Conservation (phyloP, 1,284 basidiomycete genomes). For the Agroathelia rolfsii region DNA sequence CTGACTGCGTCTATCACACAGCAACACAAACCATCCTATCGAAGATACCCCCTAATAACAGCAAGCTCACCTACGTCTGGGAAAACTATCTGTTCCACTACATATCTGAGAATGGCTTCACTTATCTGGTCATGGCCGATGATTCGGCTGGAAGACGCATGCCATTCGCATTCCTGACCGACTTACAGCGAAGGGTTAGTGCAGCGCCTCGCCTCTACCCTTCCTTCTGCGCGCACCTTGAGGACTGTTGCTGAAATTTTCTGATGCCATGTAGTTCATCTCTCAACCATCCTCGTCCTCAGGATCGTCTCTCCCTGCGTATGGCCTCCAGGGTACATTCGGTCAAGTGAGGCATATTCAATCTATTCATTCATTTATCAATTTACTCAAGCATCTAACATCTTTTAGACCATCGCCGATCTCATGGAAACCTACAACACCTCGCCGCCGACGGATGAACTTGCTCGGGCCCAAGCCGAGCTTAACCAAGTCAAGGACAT, state of each 20-base stretch:
- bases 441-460: constrained; percentile 84
- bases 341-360: too few species aligned
- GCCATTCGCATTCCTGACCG: constrained; percentile 89
- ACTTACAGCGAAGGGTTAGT: constrained; percentile 68
- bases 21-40: constrained; percentile 89
- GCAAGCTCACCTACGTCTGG: constrained; percentile 93
- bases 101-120: constrained; percentile 77
- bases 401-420: constrained; percentile 50
- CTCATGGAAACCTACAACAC: constrained; percentile 86
- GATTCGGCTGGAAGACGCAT: constrained; percentile 85
- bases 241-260: constrained; percentile 8
- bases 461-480: constrained; percentile 83
- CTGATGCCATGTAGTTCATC: constrained; percentile 43
- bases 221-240: constrained; percentile 7
- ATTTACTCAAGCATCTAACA: too few species aligned
- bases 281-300: constrained; percentile 45
- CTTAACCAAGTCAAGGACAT: constrained; percentile 92
- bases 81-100: constrained; percentile 97
- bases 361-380: too few species aligned
- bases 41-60: constrained; percentile 91
- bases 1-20: constrained; percentile 16
- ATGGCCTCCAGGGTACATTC: constrained; percentile 66
- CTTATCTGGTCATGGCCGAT: constrained; percentile 90
- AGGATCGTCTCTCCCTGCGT: constrained; percentile 41
- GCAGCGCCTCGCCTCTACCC: constrained; percentile 5